phyloP scores from a whole-genome alignment of 1,139 yeast genomes.

The Magnusiomyces fungicola region DNA sequence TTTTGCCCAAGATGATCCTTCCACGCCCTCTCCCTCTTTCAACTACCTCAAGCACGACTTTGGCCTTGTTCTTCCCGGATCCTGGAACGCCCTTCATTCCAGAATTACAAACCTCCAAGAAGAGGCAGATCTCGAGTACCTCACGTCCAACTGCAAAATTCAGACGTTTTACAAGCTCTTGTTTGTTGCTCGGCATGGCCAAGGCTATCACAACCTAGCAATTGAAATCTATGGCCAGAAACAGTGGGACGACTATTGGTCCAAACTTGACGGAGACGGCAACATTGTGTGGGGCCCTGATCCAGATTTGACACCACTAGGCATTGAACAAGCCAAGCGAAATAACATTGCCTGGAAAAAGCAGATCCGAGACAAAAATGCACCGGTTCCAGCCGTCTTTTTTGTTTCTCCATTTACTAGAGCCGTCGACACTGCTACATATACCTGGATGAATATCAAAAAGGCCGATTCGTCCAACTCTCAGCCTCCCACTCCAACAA shows the following conservation, averaged over 20 bases:
- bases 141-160: neutral
- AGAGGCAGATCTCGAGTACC: conserved; percentile 23
- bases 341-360: conserved; percentile 40
- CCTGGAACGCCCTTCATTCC: conserved; percentile 41
- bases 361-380: conserved; percentile 39
- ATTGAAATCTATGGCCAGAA: conserved; percentile 48
- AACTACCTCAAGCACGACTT: conserved; percentile 43
- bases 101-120: conserved; percentile 33
- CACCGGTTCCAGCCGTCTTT: conserved; percentile 48
- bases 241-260: conserved; percentile 56
- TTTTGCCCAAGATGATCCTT: conserved; percentile 44
- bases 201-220: conserved; percentile 66
- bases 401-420: conserved; percentile 62
- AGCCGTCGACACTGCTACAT: conserved; percentile 48
- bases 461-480: neutral
- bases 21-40: conserved; percentile 44
- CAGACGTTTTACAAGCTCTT: conserved; percentile 47
- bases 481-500: neutral
- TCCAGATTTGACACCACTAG: conserved; percentile 54
- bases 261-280: conserved; percentile 49
- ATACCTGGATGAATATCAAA: conserved; percentile 49
- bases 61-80: conserved; percentile 35
- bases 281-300: conserved; percentile 61
- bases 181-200: conserved; percentile 68
- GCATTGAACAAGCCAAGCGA: conserved; percentile 45